Percentiles rank a stretch among this genome's conserved stretches.
These are phyloP conservation scores for Zopfochytrium polystomum DNA, from an alignment of 371 early-diverging fungal genomes.

Conservation along the genomic window DNA sequence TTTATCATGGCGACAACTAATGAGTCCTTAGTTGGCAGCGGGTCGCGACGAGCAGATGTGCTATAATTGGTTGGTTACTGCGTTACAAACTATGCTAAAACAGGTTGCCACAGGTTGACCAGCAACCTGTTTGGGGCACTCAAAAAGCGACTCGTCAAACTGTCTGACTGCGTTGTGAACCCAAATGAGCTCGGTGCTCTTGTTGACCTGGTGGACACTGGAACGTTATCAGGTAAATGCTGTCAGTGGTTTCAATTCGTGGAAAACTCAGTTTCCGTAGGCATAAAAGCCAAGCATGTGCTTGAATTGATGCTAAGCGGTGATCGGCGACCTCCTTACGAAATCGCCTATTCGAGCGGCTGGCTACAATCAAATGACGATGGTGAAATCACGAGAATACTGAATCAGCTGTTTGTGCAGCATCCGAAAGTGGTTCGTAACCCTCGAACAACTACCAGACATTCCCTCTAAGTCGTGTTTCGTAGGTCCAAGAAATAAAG, in stretches of 20 bases:
- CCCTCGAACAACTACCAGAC: not conserved
- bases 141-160: constrained; percentile 53
- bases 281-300: constrained; percentile 54
- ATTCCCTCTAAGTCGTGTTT: not conserved
- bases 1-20: not conserved
- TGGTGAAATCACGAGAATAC: constrained; percentile 49
- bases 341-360: constrained; percentile 65
- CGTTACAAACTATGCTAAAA: not conserved
- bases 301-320: constrained; percentile 19
- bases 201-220: constrained; percentile 59
- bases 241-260: constrained; percentile 15
- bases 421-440: constrained; percentile 58
- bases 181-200: constrained; percentile 60
- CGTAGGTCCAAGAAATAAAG: constrained; percentile 52
- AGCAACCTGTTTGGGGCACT: constrained; percentile 76
- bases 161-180: constrained; percentile 59
- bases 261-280: constrained; percentile 41
- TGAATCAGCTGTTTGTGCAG: constrained; percentile 48
- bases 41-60: constrained; percentile 11
- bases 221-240: constrained; percentile 55
- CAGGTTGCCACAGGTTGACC: constrained; percentile 59
- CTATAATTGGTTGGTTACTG: constrained; percentile 15
- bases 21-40: not conserved
- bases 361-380: constrained; percentile 65
- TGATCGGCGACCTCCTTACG: constrained; percentile 46